These are phyloP conservation scores for Mortierella sp. DNA, from an alignment of 371 early-diverging fungal genomes.

Conservation along the genomic window DNA sequence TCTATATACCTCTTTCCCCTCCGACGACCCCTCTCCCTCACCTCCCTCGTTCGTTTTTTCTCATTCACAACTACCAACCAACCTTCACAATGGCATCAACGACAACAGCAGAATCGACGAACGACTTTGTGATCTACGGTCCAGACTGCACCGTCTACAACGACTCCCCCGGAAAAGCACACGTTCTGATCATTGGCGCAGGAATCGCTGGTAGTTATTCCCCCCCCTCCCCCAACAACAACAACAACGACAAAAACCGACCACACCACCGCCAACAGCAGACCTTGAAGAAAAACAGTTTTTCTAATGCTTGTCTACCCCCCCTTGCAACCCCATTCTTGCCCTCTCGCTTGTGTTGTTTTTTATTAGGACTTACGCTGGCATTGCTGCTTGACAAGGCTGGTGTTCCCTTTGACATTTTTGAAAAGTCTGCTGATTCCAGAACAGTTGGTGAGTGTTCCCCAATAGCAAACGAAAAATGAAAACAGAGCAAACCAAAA, in stretches of 20 bases:
- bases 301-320: not conserved
- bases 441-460: not conserved
- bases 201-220: not conserved
- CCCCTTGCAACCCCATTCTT: not conserved
- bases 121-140: not conserved
- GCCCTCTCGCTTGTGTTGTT: not conserved
- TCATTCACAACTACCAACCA: not conserved
- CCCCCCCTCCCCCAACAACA: too few relatives aligned
- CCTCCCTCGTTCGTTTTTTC: too few relatives aligned
- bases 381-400: constrained; percentile 7
- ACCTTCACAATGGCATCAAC: not conserved
- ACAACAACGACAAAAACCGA: not conserved
- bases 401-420: not conserved
- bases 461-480: not conserved
- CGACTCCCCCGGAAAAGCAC: not conserved
- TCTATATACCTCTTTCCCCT: too few relatives aligned
- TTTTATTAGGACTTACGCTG: not conserved
- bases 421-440: constrained; percentile 6
- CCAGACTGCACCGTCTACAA: constrained; percentile 10
- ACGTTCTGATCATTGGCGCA: constrained; percentile 1
- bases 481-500: not conserved
- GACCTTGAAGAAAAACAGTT: not conserved
- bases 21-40: too few relatives aligned
- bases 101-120: not conserved
- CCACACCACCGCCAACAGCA: not conserved